Evolutionary conservation across 306 rosid species (phyloP).

Genomic region (Corylus avellana): DNA sequence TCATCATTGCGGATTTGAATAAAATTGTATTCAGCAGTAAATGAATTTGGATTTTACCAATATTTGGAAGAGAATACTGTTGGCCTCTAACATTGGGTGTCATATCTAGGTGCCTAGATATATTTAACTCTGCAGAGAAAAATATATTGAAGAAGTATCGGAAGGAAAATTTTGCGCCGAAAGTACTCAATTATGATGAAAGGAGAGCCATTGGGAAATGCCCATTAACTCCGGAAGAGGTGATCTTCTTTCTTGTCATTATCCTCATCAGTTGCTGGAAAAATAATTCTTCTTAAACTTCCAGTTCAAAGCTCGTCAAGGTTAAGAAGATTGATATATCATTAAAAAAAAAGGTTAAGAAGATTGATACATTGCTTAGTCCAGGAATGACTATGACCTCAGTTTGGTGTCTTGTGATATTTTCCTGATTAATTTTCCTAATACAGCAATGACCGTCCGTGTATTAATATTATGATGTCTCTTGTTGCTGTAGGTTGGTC

Average conservation of each 20-base stretch:
- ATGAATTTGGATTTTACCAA: slow-evolving; percentile 3
- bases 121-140: slow-evolving; percentile 72
- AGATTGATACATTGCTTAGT: too few relatives aligned
- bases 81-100: slow-evolving; percentile 21
- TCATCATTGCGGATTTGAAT: not conserved
- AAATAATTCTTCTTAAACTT: not conserved
- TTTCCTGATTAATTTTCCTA: not conserved
- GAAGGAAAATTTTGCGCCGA: slow-evolving; percentile 81
- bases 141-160: slow-evolving; percentile 76
- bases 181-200: slow-evolving; percentile 70
- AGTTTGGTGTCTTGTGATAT: not conserved
- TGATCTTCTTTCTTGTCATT: slow-evolving; percentile 34
- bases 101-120: slow-evolving; percentile 76
- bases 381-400: not conserved
- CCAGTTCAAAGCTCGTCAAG: not conserved
- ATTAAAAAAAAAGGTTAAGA: not conserved
- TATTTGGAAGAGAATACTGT: not conserved
- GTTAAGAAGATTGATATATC: not conserved
- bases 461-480: not conserved
- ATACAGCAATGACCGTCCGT: not conserved
- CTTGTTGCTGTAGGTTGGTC: slow-evolving; percentile 72
- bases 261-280: slow-evolving; percentile 11
- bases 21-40: not conserved
- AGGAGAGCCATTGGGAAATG: slow-evolving; percentile 99
- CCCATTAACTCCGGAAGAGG: slow-evolving; percentile 99